Evolutionary conservation across 2,329 filamentous ascomycete species (phyloP), one percentile per base, ranked within the genome.

Genomic region (Huntiella bhutanensis): DNA sequence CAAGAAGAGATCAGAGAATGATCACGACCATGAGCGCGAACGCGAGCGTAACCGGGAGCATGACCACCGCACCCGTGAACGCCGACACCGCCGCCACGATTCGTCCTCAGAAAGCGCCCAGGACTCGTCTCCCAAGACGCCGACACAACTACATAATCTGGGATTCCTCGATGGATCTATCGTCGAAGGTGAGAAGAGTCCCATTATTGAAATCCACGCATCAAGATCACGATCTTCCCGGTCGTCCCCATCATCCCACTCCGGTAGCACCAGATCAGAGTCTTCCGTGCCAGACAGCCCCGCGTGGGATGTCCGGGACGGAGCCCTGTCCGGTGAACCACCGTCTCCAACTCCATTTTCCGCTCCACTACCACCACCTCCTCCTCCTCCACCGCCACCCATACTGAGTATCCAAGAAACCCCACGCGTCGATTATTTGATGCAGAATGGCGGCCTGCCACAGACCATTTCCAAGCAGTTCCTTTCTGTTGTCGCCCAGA

Each of bases 361-460:
- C 38, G 60, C 59, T 1, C 60, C 63, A 3, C 63, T 69, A 3
- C 64, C 63, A 2, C 65, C 66, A 0, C 70, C 69, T 0, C 68
- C 72, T 0, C 67, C 72, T 1, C 72, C 84, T 1, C 84, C 83
- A 0, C 85, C 86, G 0, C 86, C 82, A 2, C 80, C 84, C 1
- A 77, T 81, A 1, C 73, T 85, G 6, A 72, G 77, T 53, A 65
- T 77, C 44, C 68, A 79, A 38, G 77, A 85, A 36, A 71, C 78
- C 10, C 88, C 88, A 1, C 75, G 83, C 51, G 86, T 96, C 13
- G 88, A 96, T 58, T 96, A 96, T 58, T 68, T 96, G 13, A 70
- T 95, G 46, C 84, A 91, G 55, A 80, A 95, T 59, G 88, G 88
- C 35, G 88, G 88, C 1, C 64, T 96, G 13, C 61, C 76, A 16